These are phyloP conservation scores for Aspergillus coremiiformis DNA, from an alignment of 495 filamentous ascomycete species.

Conservation along the genomic window DNA sequence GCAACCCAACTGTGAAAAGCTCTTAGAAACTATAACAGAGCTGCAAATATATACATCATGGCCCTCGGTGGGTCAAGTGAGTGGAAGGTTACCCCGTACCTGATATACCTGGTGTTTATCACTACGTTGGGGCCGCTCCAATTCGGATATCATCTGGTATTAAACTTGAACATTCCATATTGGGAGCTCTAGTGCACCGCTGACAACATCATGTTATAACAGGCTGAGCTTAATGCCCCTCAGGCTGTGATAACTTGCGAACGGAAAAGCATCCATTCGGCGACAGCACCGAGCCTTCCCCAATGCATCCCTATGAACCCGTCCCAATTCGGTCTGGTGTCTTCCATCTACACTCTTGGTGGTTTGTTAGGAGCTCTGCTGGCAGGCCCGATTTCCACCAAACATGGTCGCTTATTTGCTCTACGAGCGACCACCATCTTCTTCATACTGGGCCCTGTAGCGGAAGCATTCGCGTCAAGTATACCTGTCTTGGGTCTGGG, in stretches of 20 bases:
- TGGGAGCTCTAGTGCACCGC: neutral
- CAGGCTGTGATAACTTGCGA: conserved; percentile 82
- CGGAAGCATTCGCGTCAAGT: conserved; percentile 63
- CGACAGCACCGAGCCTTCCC: conserved; percentile 38
- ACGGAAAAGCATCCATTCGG: conserved; percentile 47
- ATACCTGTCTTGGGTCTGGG: conserved; percentile 63
- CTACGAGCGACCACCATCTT: conserved; percentile 68
- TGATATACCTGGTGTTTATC: conserved; percentile 56
- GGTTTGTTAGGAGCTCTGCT: conserved; percentile 76
- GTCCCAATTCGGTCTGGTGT: conserved; percentile 69
- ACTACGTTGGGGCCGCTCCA: conserved; percentile 75
- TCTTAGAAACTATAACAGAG: neutral
- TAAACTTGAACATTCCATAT: neutral
- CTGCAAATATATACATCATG: conserved; percentile 10
- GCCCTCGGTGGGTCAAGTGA: conserved; percentile 12
- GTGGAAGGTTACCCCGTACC: conserved; percentile 49
- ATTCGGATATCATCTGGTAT: conserved; percentile 90
- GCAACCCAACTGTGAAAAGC: neutral
- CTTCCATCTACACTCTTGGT: conserved; percentile 86
- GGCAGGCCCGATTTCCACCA: conserved; percentile 64
- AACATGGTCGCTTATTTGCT: conserved; percentile 61
- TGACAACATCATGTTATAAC: conserved; percentile 8
- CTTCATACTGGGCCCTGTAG: conserved; percentile 66
- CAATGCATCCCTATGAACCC: conserved; percentile 80
- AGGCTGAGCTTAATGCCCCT: conserved; percentile 94